A percentile compares a stretch with the other conserved stretches of the same genome.
Evolutionary conservation across 2,329 filamentous ascomycete genomes (phyloP).

Genomic region (Fusarium lateritium): DNA sequence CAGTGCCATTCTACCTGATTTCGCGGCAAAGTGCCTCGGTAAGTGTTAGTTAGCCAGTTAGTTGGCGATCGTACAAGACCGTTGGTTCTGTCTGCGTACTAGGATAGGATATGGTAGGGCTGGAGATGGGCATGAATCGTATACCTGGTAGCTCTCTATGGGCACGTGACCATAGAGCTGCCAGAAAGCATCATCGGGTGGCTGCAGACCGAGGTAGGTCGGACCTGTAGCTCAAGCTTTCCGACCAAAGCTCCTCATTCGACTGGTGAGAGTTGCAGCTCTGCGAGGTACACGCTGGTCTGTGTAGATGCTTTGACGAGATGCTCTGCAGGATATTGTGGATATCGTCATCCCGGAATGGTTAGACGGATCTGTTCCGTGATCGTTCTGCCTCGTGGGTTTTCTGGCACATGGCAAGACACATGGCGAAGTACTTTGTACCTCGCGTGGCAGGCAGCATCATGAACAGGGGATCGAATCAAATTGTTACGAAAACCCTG

Average conservation of each 20-base stretch:
- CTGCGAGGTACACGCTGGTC: conserved; percentile 13
- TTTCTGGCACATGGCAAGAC: conserved; percentile 32
- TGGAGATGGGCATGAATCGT: conserved; percentile 13
- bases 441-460: conserved; percentile 30
- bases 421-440: conserved; percentile 51
- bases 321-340: conserved; percentile 36
- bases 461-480: conserved; percentile 33
- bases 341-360: conserved; percentile 40
- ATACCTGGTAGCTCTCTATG: conserved; percentile 1
- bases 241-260: background rate
- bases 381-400: conserved; percentile 42
- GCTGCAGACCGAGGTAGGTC: background rate
- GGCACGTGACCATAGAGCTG: conserved; percentile 18
- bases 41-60: conserved; percentile 19
- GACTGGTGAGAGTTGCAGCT: conserved; percentile 9
- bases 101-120: conserved; percentile 34
- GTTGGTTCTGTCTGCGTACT: conserved; percentile 3
- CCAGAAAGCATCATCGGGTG: background rate
- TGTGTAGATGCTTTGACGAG: conserved; percentile 5
- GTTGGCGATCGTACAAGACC: conserved; percentile 17
- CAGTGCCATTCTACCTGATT: conserved; percentile 40
- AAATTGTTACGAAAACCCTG: conserved; percentile 31
- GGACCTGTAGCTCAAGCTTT: background rate
- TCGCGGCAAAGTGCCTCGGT: conserved; percentile 17
- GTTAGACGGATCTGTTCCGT: conserved; percentile 44